phyloP scores from a whole-genome alignment of 148 eudicot species.

The Beta vulgaris region DNA sequence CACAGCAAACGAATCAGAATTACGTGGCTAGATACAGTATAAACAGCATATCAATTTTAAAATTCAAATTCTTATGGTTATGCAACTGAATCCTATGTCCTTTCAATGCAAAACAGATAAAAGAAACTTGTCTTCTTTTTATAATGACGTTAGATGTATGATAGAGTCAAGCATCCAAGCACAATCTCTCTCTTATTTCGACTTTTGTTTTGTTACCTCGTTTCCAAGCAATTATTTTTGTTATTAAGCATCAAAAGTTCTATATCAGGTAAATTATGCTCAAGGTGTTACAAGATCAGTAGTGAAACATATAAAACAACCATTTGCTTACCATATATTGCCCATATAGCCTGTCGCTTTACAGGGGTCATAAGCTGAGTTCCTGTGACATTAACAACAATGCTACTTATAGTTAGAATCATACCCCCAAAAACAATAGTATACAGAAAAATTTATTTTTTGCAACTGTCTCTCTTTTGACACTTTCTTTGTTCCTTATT shows the following conservation, averaged over 20 bases:
- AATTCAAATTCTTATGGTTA: not conserved
- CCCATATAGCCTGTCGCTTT: constrained; percentile 92
- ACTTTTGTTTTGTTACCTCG: not conserved
- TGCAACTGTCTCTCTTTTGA: not conserved
- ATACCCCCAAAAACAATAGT: not conserved
- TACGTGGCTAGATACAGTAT: not conserved
- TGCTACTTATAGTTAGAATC: constrained; percentile 24
- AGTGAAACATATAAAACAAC: not conserved
- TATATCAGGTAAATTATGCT: not conserved
- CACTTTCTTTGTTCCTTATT: too few relatives aligned
- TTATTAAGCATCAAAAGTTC: not conserved
- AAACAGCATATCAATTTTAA: not conserved
- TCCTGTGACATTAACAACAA: constrained; percentile 43
- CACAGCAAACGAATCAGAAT: not conserved
- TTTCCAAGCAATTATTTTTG: not conserved
- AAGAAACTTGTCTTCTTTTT: too few relatives aligned
- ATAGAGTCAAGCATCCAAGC: too few relatives aligned
- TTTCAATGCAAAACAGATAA: not conserved
- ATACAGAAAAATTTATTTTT: not conserved
- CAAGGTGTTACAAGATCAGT: not conserved
- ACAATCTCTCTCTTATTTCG: too few relatives aligned
- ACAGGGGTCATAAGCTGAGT: constrained; percentile 93
- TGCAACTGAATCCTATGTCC: not conserved
- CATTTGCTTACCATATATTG: constrained; percentile 72
- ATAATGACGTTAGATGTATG: too few relatives aligned